A percentile compares a stretch with the other conserved stretches of the same genome.
These are phyloP conservation scores for Rhizopogon vulgaris DNA, from an alignment of 768 basidiomycete species.

Conservation along the genomic window DNA sequence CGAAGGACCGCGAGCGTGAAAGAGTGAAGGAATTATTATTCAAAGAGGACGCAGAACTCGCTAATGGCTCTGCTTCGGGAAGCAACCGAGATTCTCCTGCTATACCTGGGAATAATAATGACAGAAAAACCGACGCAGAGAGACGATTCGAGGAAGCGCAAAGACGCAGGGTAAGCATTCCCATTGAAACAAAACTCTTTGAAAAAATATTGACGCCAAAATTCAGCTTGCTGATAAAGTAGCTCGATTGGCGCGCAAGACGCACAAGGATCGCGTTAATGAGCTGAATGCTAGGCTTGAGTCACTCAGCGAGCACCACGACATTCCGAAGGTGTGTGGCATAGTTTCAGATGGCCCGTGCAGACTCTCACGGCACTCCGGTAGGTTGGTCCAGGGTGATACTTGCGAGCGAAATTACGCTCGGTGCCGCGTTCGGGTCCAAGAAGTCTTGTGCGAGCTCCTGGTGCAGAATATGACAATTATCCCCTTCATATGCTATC, in stretches of 20 bases:
- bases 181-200: not conserved
- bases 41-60: slow-evolving; percentile 39
- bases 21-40: slow-evolving; percentile 44
- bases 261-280: slow-evolving; percentile 89
- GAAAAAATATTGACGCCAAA: slow-evolving; percentile 6
- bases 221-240: slow-evolving; percentile 68
- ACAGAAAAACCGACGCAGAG: slow-evolving; percentile 82
- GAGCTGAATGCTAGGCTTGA: slow-evolving; percentile 88
- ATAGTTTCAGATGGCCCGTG: slow-evolving; percentile 20
- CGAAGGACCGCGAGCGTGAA: slow-evolving; percentile 35
- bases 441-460: slow-evolving; percentile 1
- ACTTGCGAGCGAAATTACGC: slow-evolving; percentile 23
- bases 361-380: slow-evolving; percentile 18
- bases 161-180: slow-evolving; percentile 58
- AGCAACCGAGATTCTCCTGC: slow-evolving; percentile 61
- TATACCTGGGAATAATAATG: slow-evolving; percentile 33
- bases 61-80: slow-evolving; percentile 41
- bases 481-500: slow-evolving; percentile 7
- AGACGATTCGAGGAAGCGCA: slow-evolving; percentile 85
- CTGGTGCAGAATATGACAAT: slow-evolving; percentile 9
- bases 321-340: slow-evolving; percentile 76
- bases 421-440: slow-evolving; percentile 15
- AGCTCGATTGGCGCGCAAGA: slow-evolving; percentile 70
- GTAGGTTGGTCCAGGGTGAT: slow-evolving; percentile 85
- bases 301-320: slow-evolving; percentile 86